These are phyloP conservation scores for Stipa capillata DNA, from an alignment of 176 grass and related monocot genomes.

Conservation along the genomic window DNA sequence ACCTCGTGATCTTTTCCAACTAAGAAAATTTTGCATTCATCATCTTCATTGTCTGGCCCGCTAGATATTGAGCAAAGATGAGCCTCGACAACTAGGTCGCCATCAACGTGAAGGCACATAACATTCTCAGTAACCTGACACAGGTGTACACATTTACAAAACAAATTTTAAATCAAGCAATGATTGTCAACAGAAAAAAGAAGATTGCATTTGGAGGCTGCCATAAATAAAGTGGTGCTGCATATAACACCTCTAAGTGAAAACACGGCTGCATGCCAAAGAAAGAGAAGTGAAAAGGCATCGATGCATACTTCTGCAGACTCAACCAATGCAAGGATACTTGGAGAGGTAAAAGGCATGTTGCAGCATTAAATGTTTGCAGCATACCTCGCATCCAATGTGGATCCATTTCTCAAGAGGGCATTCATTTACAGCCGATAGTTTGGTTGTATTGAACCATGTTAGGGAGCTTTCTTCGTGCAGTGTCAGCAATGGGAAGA, in stretches of 20 bases:
- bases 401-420: slow-evolving; percentile 86
- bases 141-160: neutral
- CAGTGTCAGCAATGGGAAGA: slow-evolving; percentile 68
- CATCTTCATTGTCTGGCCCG: slow-evolving; percentile 15
- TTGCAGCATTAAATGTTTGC: neutral
- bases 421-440: slow-evolving; percentile 45
- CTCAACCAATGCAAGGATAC: neutral
- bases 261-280: neutral
- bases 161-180: slow-evolving; percentile 9
- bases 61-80: slow-evolving; percentile 31
- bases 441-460: slow-evolving; percentile 40
- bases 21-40: slow-evolving; percentile 35
- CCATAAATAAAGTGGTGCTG: neutral
- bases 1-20: slow-evolving; percentile 58
- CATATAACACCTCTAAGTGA: neutral
- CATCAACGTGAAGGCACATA: slow-evolving; percentile 66
- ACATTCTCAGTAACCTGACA: slow-evolving; percentile 56
- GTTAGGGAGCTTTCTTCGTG: slow-evolving; percentile 62
- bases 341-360: neutral
- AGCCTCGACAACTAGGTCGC: slow-evolving; percentile 40
- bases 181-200: neutral
- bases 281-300: neutral
- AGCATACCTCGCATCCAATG: slow-evolving; percentile 76
- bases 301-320: neutral
- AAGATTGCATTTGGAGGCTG: neutral